Conservation (phyloP, 2,329 filamentous ascomycete species). For the Stagonosporopsis rhizophila region DNA sequence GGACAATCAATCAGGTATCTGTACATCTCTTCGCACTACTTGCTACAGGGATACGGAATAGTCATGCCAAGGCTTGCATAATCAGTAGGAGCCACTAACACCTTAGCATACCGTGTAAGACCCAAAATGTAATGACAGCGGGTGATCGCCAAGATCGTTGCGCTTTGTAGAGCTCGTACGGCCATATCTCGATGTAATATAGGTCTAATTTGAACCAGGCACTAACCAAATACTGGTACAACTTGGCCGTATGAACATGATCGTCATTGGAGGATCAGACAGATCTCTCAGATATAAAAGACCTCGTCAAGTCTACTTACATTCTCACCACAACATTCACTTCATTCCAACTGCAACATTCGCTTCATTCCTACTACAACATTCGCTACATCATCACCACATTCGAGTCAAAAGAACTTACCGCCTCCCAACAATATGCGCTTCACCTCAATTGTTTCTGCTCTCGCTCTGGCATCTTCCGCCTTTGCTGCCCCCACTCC, state of each 20-base stretch:
- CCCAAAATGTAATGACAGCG: background rate
- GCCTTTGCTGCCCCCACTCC: constrained; percentile 1
- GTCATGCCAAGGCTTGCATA: background rate
- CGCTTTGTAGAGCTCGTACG: constrained; percentile 1
- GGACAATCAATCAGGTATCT: background rate
- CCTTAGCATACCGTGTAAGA: background rate
- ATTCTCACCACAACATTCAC: background rate
- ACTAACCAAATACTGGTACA: background rate
- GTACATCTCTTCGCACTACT: background rate
- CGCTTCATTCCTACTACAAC: background rate
- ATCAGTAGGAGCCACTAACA: background rate
- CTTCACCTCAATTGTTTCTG: background rate
- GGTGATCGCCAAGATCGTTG: background rate
- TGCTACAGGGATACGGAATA: background rate
- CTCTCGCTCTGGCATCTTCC: background rate
- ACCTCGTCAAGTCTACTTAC: background rate
- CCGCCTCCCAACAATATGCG: background rate
- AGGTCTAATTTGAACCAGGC: background rate
- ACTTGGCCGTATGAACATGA: background rate
- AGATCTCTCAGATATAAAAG: background rate
- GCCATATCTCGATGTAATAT: constrained; percentile 8
- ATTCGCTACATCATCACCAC: background rate
- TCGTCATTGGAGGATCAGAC: background rate
- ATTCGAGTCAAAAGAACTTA: background rate
- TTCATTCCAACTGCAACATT: background rate